Percentiles rank a stretch among this genome's conserved stretches.
Evolutionary conservation across 1,139 yeast genomes (phyloP).

Genomic region (Yamadazyma atmosphaerica): DNA sequence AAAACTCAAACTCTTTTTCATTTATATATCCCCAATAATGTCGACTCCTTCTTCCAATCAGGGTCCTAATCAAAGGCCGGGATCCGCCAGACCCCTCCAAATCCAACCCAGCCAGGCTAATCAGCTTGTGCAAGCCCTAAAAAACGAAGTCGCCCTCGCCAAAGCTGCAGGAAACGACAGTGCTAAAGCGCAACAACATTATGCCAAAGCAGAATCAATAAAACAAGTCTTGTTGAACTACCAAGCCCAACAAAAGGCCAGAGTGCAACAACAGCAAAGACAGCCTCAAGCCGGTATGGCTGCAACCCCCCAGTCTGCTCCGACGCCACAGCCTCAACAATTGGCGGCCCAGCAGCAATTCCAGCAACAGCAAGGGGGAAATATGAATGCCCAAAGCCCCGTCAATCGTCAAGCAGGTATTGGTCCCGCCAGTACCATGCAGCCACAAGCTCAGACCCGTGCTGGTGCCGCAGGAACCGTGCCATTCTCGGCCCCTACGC

Average conservation of each 20-base stretch:
- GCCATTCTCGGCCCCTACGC: conserved; percentile 2
- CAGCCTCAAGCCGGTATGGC: conserved; percentile 3
- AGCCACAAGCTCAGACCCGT: background rate
- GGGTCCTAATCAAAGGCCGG: conserved; percentile 6
- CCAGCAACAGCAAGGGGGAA: conserved; percentile 1
- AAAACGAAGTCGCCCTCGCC: conserved; percentile 64
- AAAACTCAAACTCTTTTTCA: too few species aligned
- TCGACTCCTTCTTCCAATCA: conserved; percentile 10
- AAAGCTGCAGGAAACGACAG: conserved; percentile 53
- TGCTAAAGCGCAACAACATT: conserved; percentile 69
- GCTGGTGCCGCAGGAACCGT: background rate
- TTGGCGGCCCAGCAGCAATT: conserved; percentile 2
- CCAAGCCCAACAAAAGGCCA: conserved; percentile 40
- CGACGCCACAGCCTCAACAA: conserved; percentile 4
- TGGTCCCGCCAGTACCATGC: conserved; percentile 1
- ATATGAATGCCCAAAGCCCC: background rate
- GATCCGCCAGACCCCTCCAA: conserved; percentile 21
- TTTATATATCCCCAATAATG: conserved; percentile 7
- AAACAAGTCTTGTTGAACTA: conserved; percentile 47
- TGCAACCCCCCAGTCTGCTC: conserved; percentile 2
- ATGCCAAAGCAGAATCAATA: conserved; percentile 67
- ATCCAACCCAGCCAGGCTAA: conserved; percentile 60
- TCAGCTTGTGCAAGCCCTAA: conserved; percentile 59
- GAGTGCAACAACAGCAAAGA: conserved; percentile 7
- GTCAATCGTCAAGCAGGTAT: background rate